Percentiles rank a stretch among this genome's conserved stretches.
phyloP scores from a whole-genome alignment of 257 asterid genomes.

The Avicennia marina region DNA sequence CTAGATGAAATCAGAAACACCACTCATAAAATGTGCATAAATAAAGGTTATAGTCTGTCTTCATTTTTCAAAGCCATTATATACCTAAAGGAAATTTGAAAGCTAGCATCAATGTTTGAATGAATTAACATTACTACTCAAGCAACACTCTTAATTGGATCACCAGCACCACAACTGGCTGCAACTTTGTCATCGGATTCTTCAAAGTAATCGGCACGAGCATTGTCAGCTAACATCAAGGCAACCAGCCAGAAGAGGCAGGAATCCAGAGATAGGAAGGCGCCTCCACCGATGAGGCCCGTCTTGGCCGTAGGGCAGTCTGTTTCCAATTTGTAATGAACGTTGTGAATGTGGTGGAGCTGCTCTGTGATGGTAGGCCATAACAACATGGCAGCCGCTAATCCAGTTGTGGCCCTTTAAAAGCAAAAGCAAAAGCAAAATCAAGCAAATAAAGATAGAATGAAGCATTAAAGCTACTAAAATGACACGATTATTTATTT shows the following conservation, averaged over 20 bases:
- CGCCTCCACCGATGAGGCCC: constrained; percentile 98
- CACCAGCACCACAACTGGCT: constrained; percentile 17
- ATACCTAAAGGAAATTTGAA: neutral
- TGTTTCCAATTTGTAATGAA: constrained; percentile 65
- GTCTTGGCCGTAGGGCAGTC: constrained; percentile 96
- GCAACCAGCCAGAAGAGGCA: constrained; percentile 86
- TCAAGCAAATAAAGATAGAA: neutral
- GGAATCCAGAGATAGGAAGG: constrained; percentile 79
- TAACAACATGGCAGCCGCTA: constrained; percentile 62
- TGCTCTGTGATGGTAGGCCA: constrained; percentile 92
- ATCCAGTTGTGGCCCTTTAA: constrained; percentile 58
- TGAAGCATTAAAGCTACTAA: neutral
- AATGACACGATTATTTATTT: no score
- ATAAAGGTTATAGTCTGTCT: no score
- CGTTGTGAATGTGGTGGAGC: constrained; percentile 42
- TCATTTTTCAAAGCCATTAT: no score
- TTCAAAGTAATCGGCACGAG: constrained; percentile 73
- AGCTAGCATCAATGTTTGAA: neutral
- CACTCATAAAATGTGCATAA: no score
- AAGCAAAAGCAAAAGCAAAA: neutral
- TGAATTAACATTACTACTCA: neutral
- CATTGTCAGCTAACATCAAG: constrained; percentile 71
- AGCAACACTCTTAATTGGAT: constrained; percentile 31
- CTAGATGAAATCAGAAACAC: no score
- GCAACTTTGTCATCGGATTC: constrained; percentile 34